Evolutionary conservation across 2,329 filamentous ascomycete genomes (phyloP).

Genomic region (Hirsutella rhossiliensis): DNA sequence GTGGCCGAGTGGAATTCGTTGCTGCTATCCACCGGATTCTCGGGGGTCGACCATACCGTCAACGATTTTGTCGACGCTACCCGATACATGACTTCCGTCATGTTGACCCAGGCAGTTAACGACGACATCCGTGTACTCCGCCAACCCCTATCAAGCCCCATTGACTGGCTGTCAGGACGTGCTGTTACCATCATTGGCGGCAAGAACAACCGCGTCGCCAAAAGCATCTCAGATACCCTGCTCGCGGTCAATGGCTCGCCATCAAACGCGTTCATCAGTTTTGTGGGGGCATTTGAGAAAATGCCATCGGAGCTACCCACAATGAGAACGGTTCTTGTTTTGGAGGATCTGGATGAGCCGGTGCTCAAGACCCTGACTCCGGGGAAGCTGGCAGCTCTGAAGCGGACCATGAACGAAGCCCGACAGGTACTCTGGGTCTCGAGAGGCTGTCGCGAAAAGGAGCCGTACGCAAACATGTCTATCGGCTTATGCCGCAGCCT

Average conservation of each 20-base stretch:
- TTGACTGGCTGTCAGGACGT: neutral
- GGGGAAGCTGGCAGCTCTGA: conserved; percentile 9
- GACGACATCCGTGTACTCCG: conserved; percentile 1
- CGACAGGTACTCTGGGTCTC: conserved; percentile 12
- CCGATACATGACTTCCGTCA: conserved; percentile 9
- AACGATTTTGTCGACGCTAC: neutral
- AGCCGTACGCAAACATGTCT: conserved; percentile 9
- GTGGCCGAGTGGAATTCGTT: conserved; percentile 1
- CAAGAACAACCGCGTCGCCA: conserved; percentile 6
- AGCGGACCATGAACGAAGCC: conserved; percentile 7
- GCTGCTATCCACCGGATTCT: conserved; percentile 1
- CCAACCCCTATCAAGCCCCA: neutral
- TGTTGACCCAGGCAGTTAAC: conserved; percentile 8
- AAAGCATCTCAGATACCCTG: neutral
- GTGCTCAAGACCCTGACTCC: conserved; percentile 21
- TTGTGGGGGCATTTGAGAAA: neutral
- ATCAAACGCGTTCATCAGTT: neutral
- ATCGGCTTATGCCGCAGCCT: conserved; percentile 4
- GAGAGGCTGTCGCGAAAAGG: conserved; percentile 7
- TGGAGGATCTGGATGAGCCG: conserved; percentile 7
- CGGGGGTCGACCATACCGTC: conserved; percentile 2
- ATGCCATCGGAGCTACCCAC: conserved; percentile 6
- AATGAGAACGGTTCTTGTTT: neutral
- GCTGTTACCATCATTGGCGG: neutral
- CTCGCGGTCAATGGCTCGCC: neutral